Base-by-base conservation (phyloP, 2,329 filamentous ascomycete genomes). In the Thielaviopsis euricoi region DNA sequence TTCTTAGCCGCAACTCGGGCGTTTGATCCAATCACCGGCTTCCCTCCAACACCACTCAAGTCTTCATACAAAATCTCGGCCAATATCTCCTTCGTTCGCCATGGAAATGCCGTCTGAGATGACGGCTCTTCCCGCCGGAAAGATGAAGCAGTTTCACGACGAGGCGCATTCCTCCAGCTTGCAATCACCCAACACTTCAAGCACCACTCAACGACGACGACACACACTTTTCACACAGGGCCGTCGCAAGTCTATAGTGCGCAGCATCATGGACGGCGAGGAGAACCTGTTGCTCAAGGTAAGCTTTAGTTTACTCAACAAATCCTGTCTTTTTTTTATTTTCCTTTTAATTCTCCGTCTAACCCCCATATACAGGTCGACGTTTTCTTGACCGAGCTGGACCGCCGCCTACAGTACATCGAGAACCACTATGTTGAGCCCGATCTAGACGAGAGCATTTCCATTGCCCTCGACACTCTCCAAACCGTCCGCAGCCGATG, bases 401-500 rank as follows among this genome's bases (percentile, higher is more conserved):
- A 94, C 71, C 80, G 86, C 63, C 82, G 91, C 57, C 76, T 98
- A 52, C 89, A 94, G 66, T 86, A 89, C 69, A 79, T 97, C 52
- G 93, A 98, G 71, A 83, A 81, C 62, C 95, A 95, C 66, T 85
- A 87, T 62, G 88, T 94, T 66, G 57, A 62, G 17, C 72, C 89
- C 60, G 85, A 85, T 61, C 78, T 94, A 64, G 93, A 98, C 69
- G 78, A 85, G 51, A 87, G 88, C 66, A 83, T 97, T 58, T 84
- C 87, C 50, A 82, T 87, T 63, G 89, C 91, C 21, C 95, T 95
- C 70, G 77, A 83, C 17, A 95, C 90, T 0, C 75, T 98, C 1
- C 85, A 91, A 66, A 83, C 88, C 7, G 90, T 98, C 25, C 83
- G 90, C 61, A 84, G 89, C 63, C 82, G 89, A 65, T 98, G 93